phyloP scores from a whole-genome alignment of 352 stramenopile species.

The Elongisporangium senticosum region DNA sequence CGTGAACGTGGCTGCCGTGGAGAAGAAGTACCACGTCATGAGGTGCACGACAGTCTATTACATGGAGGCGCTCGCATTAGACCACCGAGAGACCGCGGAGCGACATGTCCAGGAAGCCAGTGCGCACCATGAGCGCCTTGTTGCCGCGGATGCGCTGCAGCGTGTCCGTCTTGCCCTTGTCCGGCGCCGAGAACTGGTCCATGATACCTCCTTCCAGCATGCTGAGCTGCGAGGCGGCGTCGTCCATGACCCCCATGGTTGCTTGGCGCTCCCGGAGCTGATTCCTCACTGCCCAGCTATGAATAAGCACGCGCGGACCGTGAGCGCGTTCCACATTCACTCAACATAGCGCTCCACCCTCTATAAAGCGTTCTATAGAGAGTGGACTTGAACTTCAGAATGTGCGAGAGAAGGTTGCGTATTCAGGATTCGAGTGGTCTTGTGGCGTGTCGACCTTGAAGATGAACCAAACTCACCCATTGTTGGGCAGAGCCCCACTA shows the following conservation, averaged over 20 bases:
- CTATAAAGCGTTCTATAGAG: not conserved
- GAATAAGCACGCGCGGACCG: not conserved
- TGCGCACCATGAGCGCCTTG: conserved; percentile 18
- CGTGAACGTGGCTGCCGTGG: conserved; percentile 70
- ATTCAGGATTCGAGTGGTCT: not conserved
- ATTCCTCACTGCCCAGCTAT: not conserved
- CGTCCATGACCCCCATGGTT: not conserved
- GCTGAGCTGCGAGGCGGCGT: not conserved
- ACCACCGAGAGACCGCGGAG: not conserved
- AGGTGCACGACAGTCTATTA: conserved; percentile 36
- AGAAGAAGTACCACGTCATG: conserved; percentile 79
- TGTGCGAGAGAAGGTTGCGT: not conserved
- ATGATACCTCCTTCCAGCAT: not conserved
- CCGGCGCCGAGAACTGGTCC: not conserved
- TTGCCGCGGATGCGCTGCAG: conserved; percentile 14
- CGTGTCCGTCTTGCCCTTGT: not conserved
- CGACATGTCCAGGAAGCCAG: not conserved
- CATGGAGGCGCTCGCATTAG: not conserved
- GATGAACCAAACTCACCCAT: not conserved
- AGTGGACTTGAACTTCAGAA: not conserved
- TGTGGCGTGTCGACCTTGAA: not conserved
- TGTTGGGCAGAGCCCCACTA: not conserved
- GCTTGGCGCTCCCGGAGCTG: not conserved
- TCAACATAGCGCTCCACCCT: not conserved
- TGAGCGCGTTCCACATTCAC: not conserved